Conservation (phyloP, 106 monocot genomes). For the Hemerocallis citrina region DNA sequence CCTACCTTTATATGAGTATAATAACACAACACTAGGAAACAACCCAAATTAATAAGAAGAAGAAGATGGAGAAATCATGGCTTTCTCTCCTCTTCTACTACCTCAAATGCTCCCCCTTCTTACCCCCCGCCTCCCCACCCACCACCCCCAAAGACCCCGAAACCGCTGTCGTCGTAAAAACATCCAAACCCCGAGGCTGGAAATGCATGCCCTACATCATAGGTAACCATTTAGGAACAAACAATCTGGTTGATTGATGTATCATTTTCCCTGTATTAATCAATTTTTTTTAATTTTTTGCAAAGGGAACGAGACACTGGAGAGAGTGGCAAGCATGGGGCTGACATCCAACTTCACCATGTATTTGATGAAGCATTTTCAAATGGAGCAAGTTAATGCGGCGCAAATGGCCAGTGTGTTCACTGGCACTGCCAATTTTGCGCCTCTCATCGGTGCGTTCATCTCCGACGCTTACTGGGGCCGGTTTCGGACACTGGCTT, state of each 20-base stretch:
- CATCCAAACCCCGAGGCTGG: conserved; percentile 18
- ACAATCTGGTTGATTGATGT: neutral
- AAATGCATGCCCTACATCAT: conserved; percentile 30
- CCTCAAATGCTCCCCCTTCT: too few relatives aligned
- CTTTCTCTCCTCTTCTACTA: too few relatives aligned
- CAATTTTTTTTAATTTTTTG: neutral
- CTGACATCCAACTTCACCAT: conserved; percentile 37
- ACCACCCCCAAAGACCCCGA: too few relatives aligned
- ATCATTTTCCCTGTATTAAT: neutral
- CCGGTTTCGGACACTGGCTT: conserved; percentile 33
- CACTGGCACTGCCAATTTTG: conserved; percentile 35
- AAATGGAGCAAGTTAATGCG: conserved; percentile 21
- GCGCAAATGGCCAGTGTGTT: conserved; percentile 24
- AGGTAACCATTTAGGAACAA: conserved; percentile 4
- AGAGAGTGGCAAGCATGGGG: conserved; percentile 35
- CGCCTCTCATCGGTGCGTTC: conserved; percentile 43
- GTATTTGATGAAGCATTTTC: conserved; percentile 27
- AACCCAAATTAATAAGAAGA: too few relatives aligned
- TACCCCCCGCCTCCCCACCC: too few relatives aligned
- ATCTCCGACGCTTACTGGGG: conserved; percentile 44
- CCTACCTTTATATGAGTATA: too few relatives aligned
- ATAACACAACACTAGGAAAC: too few relatives aligned
- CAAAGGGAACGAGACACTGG: conserved; percentile 46
- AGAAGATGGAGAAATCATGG: too few relatives aligned
- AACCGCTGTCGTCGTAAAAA: too few relatives aligned